Conservation (phyloP, 176 grass and related monocot genomes). For the Luzula sylvatica region DNA sequence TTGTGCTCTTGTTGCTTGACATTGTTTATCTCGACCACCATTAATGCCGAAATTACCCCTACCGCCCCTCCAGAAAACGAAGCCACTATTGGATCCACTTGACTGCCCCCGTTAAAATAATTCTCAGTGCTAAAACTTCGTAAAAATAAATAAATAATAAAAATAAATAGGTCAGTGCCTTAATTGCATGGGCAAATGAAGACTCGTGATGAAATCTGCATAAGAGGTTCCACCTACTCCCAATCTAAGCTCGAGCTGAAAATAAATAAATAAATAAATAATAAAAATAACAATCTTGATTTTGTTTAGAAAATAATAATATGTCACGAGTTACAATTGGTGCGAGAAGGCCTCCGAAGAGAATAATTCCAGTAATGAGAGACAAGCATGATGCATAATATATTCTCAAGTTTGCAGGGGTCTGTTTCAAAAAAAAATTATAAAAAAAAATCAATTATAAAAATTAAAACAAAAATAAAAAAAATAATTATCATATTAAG, state of each 20-base stretch:
- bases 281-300: not conserved
- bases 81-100: conserved; percentile 97
- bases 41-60: conserved; percentile 92
- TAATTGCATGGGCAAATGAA: conserved; percentile 97
- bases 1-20: conserved; percentile 98
- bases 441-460: conserved; percentile 17
- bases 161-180: conserved; percentile 37
- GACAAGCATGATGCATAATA: conserved; percentile 88
- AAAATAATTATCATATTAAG: not conserved
- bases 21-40: conserved; percentile 99
- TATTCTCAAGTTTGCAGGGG: conserved; percentile 85
- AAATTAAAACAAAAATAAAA: not conserved
- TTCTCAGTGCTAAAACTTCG: not conserved
- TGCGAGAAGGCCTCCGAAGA: conserved; percentile 94
- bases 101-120: conserved; percentile 37
- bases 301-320: not conserved
- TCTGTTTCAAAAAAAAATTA: conserved; percentile 47
- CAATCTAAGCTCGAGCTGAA: conserved; percentile 96
- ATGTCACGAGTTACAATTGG: conserved; percentile 70
- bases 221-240: conserved; percentile 92
- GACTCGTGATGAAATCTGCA: conserved; percentile 65
- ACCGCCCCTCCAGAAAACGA: conserved; percentile 97
- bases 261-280: conserved; percentile 10
- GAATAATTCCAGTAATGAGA: conserved; percentile 80
- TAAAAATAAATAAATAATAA: conserved; percentile 12